These are phyloP conservation scores for Combretum micranthum DNA, from an alignment of 345 rosid species.

Conservation along the genomic window DNA sequence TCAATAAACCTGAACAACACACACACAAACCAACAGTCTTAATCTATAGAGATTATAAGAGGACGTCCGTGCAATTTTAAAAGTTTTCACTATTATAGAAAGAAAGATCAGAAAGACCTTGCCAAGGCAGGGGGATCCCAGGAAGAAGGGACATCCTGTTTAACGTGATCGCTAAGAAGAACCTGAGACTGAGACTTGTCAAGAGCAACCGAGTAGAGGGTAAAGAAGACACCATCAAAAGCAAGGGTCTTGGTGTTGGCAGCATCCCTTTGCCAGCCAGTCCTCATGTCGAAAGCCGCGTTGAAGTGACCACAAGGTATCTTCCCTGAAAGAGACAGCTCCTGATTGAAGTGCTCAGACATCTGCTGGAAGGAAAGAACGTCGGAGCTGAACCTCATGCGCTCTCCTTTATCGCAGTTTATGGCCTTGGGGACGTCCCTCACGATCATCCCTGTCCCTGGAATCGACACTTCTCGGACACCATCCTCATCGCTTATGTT, in stretches of 20 bases:
- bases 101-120: conserved; percentile 12
- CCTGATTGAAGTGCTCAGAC: conserved; percentile 54
- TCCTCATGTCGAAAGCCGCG: conserved; percentile 34
- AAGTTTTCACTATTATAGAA: background rate
- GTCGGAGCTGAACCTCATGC: conserved; percentile 41
- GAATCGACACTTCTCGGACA: conserved; percentile 19
- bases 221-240: conserved; percentile 43
- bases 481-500: conserved; percentile 8
- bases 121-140: conserved; percentile 49
- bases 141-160: conserved; percentile 35
- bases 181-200: conserved; percentile 48
- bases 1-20: conserved; percentile 31
- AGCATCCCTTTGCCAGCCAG: conserved; percentile 47
- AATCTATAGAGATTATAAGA: too few relatives aligned
- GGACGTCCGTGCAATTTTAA: background rate
- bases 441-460: conserved; percentile 24
- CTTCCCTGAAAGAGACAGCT: conserved; percentile 38
- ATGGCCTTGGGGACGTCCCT: conserved; percentile 31
- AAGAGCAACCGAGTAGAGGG: conserved; percentile 38
- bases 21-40: background rate
- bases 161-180: conserved; percentile 32
- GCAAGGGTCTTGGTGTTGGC: conserved; percentile 46
- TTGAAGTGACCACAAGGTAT: conserved; percentile 46
- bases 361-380: conserved; percentile 48
- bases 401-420: conserved; percentile 45